Evolutionary conservation across 1,139 yeast species (phyloP).

Genomic region (Spathaspora sp.): DNA sequence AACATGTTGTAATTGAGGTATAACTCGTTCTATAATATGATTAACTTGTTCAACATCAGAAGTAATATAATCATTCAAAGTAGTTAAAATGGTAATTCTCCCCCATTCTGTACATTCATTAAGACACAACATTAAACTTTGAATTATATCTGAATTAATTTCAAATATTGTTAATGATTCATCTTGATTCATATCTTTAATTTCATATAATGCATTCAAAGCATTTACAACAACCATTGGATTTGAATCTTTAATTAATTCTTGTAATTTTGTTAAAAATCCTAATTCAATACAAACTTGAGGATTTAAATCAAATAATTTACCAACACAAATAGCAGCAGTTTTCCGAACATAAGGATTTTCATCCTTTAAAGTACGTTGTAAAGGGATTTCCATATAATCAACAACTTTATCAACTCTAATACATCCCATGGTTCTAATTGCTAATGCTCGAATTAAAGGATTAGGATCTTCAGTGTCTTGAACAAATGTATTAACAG

Average conservation of each 20-base stretch:
- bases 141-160: slow-evolving; percentile 48
- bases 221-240: slow-evolving; percentile 98
- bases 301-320: slow-evolving; percentile 83
- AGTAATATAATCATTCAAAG: slow-evolving; percentile 71
- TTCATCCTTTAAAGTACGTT: slow-evolving; percentile 82
- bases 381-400: slow-evolving; percentile 87
- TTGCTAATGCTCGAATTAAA: slow-evolving; percentile 90
- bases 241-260: slow-evolving; percentile 79
- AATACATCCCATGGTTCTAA: slow-evolving; percentile 98
- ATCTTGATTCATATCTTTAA: slow-evolving; percentile 60
- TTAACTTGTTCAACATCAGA: slow-evolving; percentile 63
- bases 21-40: slow-evolving; percentile 85
- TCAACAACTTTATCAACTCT: slow-evolving; percentile 94
- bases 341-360: slow-evolving; percentile 97
- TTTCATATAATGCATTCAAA: slow-evolving; percentile 80
- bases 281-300: slow-evolving; percentile 85
- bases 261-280: slow-evolving; percentile 66
- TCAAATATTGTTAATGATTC: slow-evolving; percentile 45
- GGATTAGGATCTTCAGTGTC: slow-evolving; percentile 98
- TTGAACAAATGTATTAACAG: slow-evolving; percentile 94
- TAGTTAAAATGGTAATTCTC: slow-evolving; percentile 81
- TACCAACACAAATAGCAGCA: slow-evolving; percentile 96
- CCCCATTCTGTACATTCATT: slow-evolving; percentile 99
- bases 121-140: slow-evolving; percentile 73
- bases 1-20: slow-evolving; percentile 96